Evolutionary conservation across 2,329 filamentous ascomycete species (phyloP), one percentile per base, ranked within the genome.

Genomic region (Apiospora rasikravindrae): DNA sequence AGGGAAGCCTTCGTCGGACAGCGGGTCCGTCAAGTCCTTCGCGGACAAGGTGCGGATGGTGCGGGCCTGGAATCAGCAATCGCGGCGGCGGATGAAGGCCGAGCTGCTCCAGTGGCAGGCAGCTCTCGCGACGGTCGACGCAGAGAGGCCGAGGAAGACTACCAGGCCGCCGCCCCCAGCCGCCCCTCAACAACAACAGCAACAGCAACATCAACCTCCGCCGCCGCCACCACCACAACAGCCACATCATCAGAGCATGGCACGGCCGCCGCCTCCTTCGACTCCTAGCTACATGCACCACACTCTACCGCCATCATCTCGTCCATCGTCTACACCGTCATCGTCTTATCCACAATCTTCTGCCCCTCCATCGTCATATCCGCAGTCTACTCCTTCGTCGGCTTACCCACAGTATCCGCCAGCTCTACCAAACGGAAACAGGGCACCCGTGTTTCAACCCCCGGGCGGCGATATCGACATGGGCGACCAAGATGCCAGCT

Each of bases 61-160:
- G 44, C 75, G 78, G 6, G 71, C 69, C 2, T 75, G 74, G 72
- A 78, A 77, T 11, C 77, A 77, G n/a, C 71, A 71, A 29, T 77
- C 77, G 26, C 75, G 77, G 57, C 75, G 74, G n/a, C 72, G 69
- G 16, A 74, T 80, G 72, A 74, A 75, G 40, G 77, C 78, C 22
- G 75, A 80, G 61, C 72, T 72, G 24, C 71, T 77, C 68, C 78
- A 79, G 67, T 80, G 78, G 78, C 75, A 80, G 61, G 77, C 77
- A 29, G 78, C 77, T 6, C 74, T 79, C n/a, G 75, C 75, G 71
- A 80, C 78, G 1, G 71, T 77, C 22, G 77, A 80, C 67, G 77
- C 77, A 2, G 78, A 79, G 68, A 72, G 70, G 10, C 69, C 45
- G 13, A 69, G 66, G 19, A 51, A 70, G 44, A 42, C 69, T 26